Percentiles rank a stretch among this genome's conserved stretches.
Conservation (phyloP, 805 yeast species). For the Cyberlindnera lachancei region DNA sequence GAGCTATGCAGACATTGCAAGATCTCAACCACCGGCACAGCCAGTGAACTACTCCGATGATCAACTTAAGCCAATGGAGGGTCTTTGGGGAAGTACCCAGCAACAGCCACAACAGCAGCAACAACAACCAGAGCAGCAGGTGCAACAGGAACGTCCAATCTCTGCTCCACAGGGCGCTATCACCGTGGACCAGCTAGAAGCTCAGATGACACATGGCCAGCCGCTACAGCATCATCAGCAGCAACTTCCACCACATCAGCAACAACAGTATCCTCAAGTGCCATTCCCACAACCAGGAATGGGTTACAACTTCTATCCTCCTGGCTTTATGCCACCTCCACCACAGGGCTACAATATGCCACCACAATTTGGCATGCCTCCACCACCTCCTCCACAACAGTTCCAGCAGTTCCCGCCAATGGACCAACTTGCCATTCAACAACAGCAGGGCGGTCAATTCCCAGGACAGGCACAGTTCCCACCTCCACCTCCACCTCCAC, state of each 20-base stretch:
- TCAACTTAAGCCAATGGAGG: slow-evolving; percentile 59
- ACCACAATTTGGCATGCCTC: slow-evolving; percentile 19
- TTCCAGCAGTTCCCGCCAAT: slow-evolving; percentile 20
- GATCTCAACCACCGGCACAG: slow-evolving; percentile 14
- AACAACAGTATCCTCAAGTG: slow-evolving; percentile 16
- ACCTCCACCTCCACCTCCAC: slow-evolving; percentile 3
- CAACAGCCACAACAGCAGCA: too few relatives aligned
- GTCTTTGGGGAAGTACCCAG: slow-evolving; percentile 67
- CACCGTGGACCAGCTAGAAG: slow-evolving; percentile 81
- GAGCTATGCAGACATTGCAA: slow-evolving; percentile 38
- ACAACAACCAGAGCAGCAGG: slow-evolving; percentile 13
- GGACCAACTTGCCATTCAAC: slow-evolving; percentile 22
- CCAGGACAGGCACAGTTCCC: slow-evolving; percentile 12
- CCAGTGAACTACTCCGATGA: slow-evolving; percentile 26
- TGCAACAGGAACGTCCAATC: slow-evolving; percentile 7
- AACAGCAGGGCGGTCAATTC: slow-evolving; percentile 19
- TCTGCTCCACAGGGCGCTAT: slow-evolving; percentile 29
- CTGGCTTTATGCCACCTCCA: slow-evolving; percentile 23
- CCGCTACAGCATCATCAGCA: too few relatives aligned
- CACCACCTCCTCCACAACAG: slow-evolving; percentile 24
- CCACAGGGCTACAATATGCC: slow-evolving; percentile 15
- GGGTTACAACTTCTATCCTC: slow-evolving; percentile 18
- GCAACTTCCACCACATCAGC: slow-evolving; percentile 1
- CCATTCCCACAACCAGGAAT: slow-evolving; percentile 10
- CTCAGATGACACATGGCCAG: too few relatives aligned